Evolutionary conservation across 768 basidiomycete genomes (phyloP).

Genomic region (Suillus clintonianus): DNA sequence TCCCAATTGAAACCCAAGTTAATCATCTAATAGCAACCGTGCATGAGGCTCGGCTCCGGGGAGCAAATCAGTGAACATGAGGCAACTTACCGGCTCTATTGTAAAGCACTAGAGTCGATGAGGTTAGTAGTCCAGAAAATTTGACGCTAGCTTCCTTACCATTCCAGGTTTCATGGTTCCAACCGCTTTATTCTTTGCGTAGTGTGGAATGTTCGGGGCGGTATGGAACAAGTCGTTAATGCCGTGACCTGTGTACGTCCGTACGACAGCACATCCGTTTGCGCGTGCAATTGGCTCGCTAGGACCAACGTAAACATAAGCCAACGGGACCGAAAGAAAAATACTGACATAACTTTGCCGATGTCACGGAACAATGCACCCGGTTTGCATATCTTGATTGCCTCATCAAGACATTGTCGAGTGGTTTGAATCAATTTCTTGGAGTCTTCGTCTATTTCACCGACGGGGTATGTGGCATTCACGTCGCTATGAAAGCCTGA

Average conservation of each 20-base stretch:
- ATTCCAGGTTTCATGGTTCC: slow-evolving; percentile 94
- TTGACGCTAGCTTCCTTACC: slow-evolving; percentile 47
- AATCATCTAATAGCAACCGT: slow-evolving; percentile 67
- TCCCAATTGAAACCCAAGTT: slow-evolving; percentile 82
- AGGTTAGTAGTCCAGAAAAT: not conserved
- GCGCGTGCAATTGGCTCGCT: slow-evolving; percentile 86
- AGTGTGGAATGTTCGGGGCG: slow-evolving; percentile 89
- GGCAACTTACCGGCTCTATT: slow-evolving; percentile 68
- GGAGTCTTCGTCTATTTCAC: slow-evolving; percentile 81
- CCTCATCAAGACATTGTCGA: slow-evolving; percentile 81
- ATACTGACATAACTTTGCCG: slow-evolving; percentile 81
- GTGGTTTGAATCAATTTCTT: slow-evolving; percentile 80
- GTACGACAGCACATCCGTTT: slow-evolving; percentile 87
- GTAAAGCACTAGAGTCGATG: slow-evolving; percentile 56
- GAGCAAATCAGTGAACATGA: slow-evolving; percentile 2
- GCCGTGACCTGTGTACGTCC: slow-evolving; percentile 91
- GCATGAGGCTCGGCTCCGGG: slow-evolving; percentile 7
- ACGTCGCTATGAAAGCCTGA: slow-evolving; percentile 90
- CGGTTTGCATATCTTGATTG: slow-evolving; percentile 93
- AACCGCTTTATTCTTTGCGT: slow-evolving; percentile 90
- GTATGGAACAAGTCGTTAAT: slow-evolving; percentile 85
- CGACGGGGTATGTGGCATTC: slow-evolving; percentile 92
- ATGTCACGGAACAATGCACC: slow-evolving; percentile 88
- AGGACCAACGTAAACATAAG: slow-evolving; percentile 12
- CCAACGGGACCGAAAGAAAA: not conserved